phyloP scores from a whole-genome alignment of 441 rosid genomes.

The Cnidoscolus chayamansa region DNA sequence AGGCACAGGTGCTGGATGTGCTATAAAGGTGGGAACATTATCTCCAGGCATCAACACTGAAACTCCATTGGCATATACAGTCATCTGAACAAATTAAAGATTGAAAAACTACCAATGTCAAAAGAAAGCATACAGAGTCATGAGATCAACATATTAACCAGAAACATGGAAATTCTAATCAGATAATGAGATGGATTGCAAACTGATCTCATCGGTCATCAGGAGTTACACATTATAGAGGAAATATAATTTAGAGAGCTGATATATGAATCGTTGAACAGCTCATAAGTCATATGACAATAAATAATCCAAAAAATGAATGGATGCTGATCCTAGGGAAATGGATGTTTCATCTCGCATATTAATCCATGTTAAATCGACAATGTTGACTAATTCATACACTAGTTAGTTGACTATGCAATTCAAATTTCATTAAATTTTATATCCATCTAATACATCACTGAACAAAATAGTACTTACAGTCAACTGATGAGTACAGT shows the following conservation, averaged over 20 bases:
- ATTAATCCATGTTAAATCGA: not conserved
- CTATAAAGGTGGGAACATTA: slow-evolving; percentile 79
- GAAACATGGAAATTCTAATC: not conserved
- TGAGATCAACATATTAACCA: too few relatives aligned
- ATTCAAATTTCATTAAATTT: not conserved
- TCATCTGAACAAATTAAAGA: slow-evolving; percentile 51
- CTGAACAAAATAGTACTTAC: not conserved
- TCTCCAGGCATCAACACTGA: slow-evolving; percentile 98
- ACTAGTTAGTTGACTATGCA: slow-evolving; percentile 1
- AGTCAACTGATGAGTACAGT: not conserved
- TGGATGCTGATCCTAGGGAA: not conserved
- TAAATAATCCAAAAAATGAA: too few relatives aligned
- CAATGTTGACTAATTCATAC: not conserved
- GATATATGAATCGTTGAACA: not conserved
- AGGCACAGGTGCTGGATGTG: slow-evolving; percentile 61
- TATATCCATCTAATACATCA: not conserved
- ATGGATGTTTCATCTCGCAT: not conserved
- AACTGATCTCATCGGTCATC: slow-evolving; percentile 4
- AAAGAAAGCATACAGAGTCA: not conserved
- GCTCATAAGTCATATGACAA: too few relatives aligned
- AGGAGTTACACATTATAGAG: not conserved
- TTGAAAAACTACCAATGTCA: too few relatives aligned
- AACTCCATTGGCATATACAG: slow-evolving; percentile 68
- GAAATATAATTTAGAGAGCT: too few relatives aligned
- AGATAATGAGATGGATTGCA: not conserved